Base-by-base conservation (phyloP, 805 yeast species). In the Saccharomycopsis synnaedendra region DNA sequence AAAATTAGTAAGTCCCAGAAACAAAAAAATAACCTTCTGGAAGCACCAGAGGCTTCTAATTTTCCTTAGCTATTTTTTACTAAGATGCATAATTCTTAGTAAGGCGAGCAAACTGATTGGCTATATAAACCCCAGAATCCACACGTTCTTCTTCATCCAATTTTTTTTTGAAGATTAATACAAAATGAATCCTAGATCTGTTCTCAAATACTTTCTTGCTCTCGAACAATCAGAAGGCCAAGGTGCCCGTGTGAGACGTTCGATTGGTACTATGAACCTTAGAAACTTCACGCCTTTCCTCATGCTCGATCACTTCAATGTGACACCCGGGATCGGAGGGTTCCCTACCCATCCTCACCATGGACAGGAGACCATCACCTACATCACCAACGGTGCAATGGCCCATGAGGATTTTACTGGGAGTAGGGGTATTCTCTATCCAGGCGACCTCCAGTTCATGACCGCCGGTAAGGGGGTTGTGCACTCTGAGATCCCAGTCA, bases 381-480 rank as follows among this genome's bases (percentile, higher is more conserved):
- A 80, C 51, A 64, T 83, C 44, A 64, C 76, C 49, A 69, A 75
- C 43, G 90, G 90, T 37, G 75, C 73, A 54, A 65, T 84, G 63
- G 83, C 85, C 4, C 94, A 84, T 60, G 88, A 82, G 59, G 96
- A 88, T 61, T 85, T 87, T 64, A 84, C 94, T 2, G 95, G 95
- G 1, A 67, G 82, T n/a, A 71, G 74, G 46, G 96, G 95, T 48
- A 70, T 85, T 5, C 65, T 88, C 46, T 71, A 75, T 52, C 77
- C 86, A 5, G 96, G 95, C 49, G 96, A 87, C 61, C 68, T 88
- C 55, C 96, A 87, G 63, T 86, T 87, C 63, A 87, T 87, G 96
- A 87, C 95, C 31, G 95, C 96, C 4, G 96, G 95, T 51, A 75
- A 74, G 56, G 96, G 94, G 44, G 77, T 86, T 36, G 84, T 84